Evolutionary conservation across 371 early-diverging fungal species (phyloP), one percentile per base, ranked within the genome.

Genomic region (Actinomortierella ambigua): DNA sequence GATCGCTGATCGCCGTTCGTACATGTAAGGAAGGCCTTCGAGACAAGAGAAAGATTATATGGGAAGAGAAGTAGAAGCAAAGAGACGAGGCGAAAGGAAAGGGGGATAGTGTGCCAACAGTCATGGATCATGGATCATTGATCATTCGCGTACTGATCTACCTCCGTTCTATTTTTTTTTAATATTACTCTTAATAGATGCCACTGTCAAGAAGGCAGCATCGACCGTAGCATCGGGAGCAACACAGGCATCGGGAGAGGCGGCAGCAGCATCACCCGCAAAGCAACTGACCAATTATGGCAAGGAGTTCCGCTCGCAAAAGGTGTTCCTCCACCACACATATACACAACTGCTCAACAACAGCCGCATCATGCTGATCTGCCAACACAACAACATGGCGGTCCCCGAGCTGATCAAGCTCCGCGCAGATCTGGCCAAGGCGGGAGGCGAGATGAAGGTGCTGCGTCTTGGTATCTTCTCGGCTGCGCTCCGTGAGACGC

Each of bases 371-470:
- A 63, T 87, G 54, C 78, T 89, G 59, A 77, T 89, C 53, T 81
- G 85, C 47, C 89, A 89, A 64, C 86, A 87, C 78, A 89, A 87
- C 81, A 89, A 89, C 61, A 76, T 89, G 70, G 82, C 82, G 0
- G 84, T 87, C 28, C 68, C 81, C 34, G 89, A 89, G 57, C 77
- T 86, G 61, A 81, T 84, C 17, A 62, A 77, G 47, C 59, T 87
- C 39, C 82, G 89, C 59, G 77, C 79, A 53, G 82, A 85, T 3
- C 61, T 89, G 4, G 53, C 53, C 8, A 63, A 66, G n/a, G 60
- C 69, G 11, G 70, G 75, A 41, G 77, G 79, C 9, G 61, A 75
- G 11, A 69, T 88, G 61, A 82, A 78, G 22, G 82, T 83, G 3
- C 53, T 86, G 24, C 83, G 85, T 26, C 66, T 82, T 0, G 82